Evolutionary conservation across 352 stramenopile genomes (phyloP).

Genomic region (Globisporangium polare): DNA sequence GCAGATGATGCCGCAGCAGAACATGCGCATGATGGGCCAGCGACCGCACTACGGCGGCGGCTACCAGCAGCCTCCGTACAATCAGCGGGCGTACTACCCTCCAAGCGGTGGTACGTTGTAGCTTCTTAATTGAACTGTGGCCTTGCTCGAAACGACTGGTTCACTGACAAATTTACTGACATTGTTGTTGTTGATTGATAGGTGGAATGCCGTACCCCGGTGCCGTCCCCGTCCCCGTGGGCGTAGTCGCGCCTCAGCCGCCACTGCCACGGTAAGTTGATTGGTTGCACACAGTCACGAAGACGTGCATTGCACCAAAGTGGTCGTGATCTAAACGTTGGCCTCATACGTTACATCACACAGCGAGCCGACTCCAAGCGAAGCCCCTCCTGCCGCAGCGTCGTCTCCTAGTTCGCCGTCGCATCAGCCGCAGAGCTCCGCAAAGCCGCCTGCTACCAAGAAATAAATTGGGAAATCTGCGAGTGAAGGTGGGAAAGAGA

Average conservation of each 20-base stretch:
- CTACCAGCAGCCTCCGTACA: conserved; percentile 56
- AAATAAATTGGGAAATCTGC: not conserved
- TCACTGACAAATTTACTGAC: not conserved
- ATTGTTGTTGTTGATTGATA: not conserved
- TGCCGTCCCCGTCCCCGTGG: conserved; percentile 10
- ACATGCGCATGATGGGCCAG: conserved; percentile 44
- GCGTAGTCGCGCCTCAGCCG: conserved; percentile 32
- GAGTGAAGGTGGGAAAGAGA: not conserved
- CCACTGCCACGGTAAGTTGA: conserved; percentile 34
- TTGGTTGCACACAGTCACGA: not conserved
- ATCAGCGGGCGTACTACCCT: conserved; percentile 49
- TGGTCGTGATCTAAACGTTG: not conserved
- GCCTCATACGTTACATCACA: not conserved
- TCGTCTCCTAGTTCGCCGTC: conserved; percentile 8
- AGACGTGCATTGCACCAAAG: not conserved
- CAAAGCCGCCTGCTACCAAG: conserved; percentile 1
- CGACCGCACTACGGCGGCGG: conserved; percentile 30
- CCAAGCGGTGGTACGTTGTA: conserved; percentile 23
- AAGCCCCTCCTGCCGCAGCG: not conserved
- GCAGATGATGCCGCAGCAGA: conserved; percentile 61
- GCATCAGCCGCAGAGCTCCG: not conserved
- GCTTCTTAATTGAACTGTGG: not conserved
- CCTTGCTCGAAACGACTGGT: not conserved
- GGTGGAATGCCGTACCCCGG: conserved; percentile 30
- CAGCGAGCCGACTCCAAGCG: conserved; percentile 15